phyloP scores from a whole-genome alignment of 768 basidiomycete species.

The Auricularia sp. region DNA sequence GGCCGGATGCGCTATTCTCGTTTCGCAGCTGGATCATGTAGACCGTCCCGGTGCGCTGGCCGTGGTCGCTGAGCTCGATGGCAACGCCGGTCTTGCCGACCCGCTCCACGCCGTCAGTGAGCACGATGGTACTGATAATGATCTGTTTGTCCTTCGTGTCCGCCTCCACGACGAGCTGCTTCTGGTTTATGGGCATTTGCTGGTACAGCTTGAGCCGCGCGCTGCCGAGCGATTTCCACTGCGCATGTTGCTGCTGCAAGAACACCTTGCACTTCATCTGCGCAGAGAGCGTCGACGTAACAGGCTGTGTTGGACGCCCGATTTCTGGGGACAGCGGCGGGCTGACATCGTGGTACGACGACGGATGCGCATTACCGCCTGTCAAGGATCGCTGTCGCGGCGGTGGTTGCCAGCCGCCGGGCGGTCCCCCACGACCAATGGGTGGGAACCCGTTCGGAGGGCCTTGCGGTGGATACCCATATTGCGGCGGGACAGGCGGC shows the following conservation, averaged over 20 bases:
- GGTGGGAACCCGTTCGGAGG: background rate
- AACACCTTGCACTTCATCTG: conserved; percentile 99
- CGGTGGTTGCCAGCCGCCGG: conserved; percentile 1
- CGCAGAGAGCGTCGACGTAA: conserved; percentile 67
- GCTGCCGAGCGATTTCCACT: conserved; percentile 92
- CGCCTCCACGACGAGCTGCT: conserved; percentile 91
- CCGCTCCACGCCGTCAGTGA: conserved; percentile 92
- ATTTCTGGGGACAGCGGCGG: conserved; percentile 72
- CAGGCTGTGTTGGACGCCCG: conserved; percentile 49
- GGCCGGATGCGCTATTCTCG: conserved; percentile 70
- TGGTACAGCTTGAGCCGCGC: conserved; percentile 81
- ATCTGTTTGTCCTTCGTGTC: conserved; percentile 66
- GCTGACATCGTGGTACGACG: conserved; percentile 33
- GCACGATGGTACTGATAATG: conserved; percentile 89
- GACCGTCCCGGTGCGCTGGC: conserved; percentile 83
- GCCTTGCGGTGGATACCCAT: background rate
- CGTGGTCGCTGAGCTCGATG: conserved; percentile 86
- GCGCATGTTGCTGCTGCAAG: conserved; percentile 88
- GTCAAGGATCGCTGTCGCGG: conserved; percentile 2
- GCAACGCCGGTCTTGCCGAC: conserved; percentile 99
- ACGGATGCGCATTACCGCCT: background rate
- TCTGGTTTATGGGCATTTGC: conserved; percentile 77
- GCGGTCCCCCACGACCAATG: background rate
- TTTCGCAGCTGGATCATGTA: conserved; percentile 96
- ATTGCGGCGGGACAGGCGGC: conserved; percentile 2